Evolutionary conservation across 495 filamentous ascomycete genomes (phyloP), one percentile per base, ranked within the genome.

Genomic region (Talaromyces stipitatus): DNA sequence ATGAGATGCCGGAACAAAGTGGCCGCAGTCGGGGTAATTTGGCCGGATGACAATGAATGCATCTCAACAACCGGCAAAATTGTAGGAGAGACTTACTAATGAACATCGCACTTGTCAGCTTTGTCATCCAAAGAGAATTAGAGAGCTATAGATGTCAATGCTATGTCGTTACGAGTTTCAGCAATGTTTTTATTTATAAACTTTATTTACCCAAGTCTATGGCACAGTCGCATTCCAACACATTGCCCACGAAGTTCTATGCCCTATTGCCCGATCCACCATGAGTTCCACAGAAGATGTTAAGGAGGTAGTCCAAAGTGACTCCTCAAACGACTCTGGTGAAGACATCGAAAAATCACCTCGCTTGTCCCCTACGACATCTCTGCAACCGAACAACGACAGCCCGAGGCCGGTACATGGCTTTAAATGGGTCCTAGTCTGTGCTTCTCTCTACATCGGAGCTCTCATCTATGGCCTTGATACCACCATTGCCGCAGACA

Each of bases 401-500:
- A 36, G 1, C 33, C 33, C 4, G 3, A 12, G 36, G 4, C 3
- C n/a, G 2, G 16, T 41, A 18, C 36, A 8, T 41, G 36, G 36
- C n/a, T 41, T 11, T 3, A 24, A 26, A 47, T 47, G 43, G 43
- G 6, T 26, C 23, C 10, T 26, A 12, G 41, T 24, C 20, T 12
- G 20, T 18, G 23, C 9, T 1, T 47, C 43, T 47, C 43, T 47
- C 23, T 47, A 47, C 10, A 26, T 47, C 9, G 43, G 43, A 3
- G 43, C 43, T 11, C 43, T 85, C 56, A 66, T 85, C 1, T 85
- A 77, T 53, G 73, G 77, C 9, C 71, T 86, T 8, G 84, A 86
- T 58, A 81, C 78, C 29, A 86, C 83, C 45, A 81, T 86, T 18
- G 81, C 80, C 4, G 84, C 84, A 22, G 76, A 83, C 58, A 69